Base-by-base conservation (phyloP, 352 stramenopile genomes). In the Pythium utonaiense region DNA sequence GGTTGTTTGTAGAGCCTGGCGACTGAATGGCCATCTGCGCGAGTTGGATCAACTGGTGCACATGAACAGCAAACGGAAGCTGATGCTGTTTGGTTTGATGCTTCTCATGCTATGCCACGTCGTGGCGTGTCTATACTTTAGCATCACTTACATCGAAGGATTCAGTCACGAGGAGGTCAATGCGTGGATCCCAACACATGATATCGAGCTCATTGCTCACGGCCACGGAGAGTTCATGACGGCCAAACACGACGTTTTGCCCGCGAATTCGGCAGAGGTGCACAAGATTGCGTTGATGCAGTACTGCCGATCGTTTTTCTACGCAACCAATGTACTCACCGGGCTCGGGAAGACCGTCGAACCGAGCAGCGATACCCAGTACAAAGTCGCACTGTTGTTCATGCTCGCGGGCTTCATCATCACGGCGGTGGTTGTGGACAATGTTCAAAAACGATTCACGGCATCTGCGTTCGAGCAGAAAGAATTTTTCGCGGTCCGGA, bases 21-120 rank as follows among this genome's bases (percentile, higher is more conserved):
- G 22, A 5, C 34, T 59, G 16, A 36, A 13, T 13, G 50, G 33
- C 1, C 33, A 54, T 41, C 17, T 51, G n/a, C 38, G 21, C 16
- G 44, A 51, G 27, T 31, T 85, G 0, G 73, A 77, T 25, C 67
- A 76, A 30, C 74, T 83, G 14, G 53, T 75, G 33, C 67, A 80
- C 24, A 61, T 79, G 22, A 85, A 70, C 54, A 78, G 57, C 41
- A 80, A 71, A 36, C 62, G 70, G 8, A 76, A 75, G 17, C 50
- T 86, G 1, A 34, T 78, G 22, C 56, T 86, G 4, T 73, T 87
- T 22, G 72, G 76, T 0, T 10, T 74, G 7, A 56, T 75, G 6
- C 59, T 77, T 13, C 71, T 84, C 10, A 69, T 88, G 72, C 65
- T 88, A 25, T 81, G 77, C 45, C 80, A 89, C 19, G 38, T 89